Evolutionary conservation across 495 filamentous ascomycete genomes (phyloP).

Genomic region (Bacidia gigantensis): DNA sequence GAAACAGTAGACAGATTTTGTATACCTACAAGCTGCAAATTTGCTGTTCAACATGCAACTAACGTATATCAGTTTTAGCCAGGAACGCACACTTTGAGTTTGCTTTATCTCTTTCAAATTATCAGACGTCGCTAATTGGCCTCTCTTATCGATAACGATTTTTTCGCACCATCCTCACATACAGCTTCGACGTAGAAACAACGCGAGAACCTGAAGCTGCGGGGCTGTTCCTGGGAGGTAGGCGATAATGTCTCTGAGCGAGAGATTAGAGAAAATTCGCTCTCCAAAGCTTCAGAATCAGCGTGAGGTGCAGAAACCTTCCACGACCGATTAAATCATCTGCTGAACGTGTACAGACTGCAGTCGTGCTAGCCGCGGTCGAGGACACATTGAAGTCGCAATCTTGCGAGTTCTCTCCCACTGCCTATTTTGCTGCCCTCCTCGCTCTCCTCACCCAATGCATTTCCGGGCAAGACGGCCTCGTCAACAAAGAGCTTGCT

Average conservation of each 20-base stretch:
- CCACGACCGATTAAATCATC: background rate
- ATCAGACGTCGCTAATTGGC: too few species aligned
- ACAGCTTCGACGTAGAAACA: too few species aligned
- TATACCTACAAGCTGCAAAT: too few species aligned
- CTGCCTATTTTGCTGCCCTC: conserved; percentile 93
- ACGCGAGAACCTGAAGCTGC: too few species aligned
- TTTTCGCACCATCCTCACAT: too few species aligned
- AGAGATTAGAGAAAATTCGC: conserved; percentile 91
- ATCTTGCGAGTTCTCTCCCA: conserved; percentile 65
- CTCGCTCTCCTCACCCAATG: conserved; percentile 74
- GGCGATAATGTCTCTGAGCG: conserved; percentile 68
- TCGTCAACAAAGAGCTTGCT: conserved; percentile 70
- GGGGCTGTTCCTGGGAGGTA: too few species aligned
- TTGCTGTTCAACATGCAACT: too few species aligned
- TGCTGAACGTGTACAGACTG: conserved; percentile 44
- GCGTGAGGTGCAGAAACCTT: conserved; percentile 16
- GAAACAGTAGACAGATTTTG: too few species aligned
- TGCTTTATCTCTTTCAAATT: too few species aligned
- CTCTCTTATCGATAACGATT: too few species aligned
- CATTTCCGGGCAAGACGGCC: conserved; percentile 42
- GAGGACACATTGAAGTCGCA: conserved; percentile 85
- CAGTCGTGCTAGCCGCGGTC: conserved; percentile 75
- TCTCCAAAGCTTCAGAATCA: conserved; percentile 84
- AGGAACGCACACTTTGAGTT: too few species aligned
- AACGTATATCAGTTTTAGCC: too few species aligned